Percentiles rank a stretch among this genome's conserved stretches.
Conservation (phyloP, 352 stramenopile species). For the Phytophthora palmivora region DNA sequence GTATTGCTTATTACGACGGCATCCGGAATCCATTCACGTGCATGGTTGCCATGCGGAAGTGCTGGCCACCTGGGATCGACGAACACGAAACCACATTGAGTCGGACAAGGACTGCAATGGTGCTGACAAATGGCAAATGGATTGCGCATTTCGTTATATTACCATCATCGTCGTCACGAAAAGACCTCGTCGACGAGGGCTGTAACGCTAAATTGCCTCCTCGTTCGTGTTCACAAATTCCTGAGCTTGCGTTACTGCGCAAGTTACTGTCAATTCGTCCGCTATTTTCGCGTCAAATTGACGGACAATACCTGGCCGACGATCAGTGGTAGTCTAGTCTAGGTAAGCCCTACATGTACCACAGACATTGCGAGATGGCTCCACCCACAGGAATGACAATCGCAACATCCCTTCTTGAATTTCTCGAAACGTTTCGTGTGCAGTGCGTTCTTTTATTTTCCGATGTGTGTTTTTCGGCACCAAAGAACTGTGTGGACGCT, state of each 20-base stretch:
- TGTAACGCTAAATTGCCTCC: conserved; percentile 2
- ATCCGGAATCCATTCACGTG: conserved; percentile 9
- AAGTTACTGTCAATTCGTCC: too few relatives aligned
- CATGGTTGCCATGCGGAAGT: conserved; percentile 9
- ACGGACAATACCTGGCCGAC: too few relatives aligned
- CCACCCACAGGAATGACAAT: conserved; percentile 39
- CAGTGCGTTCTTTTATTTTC: neutral
- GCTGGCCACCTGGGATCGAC: conserved; percentile 13
- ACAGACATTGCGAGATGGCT: conserved; percentile 9
- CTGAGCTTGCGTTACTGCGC: conserved; percentile 16
- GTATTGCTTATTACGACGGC: conserved; percentile 1
- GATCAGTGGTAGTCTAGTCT: too few relatives aligned
- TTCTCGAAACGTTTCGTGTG: conserved; percentile 11
- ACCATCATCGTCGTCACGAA: neutral
- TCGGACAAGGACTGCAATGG: conserved; percentile 24
- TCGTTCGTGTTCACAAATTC: conserved; percentile 23
- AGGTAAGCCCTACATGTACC: too few relatives aligned
- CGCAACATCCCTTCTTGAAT: conserved; percentile 25
- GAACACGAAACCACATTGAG: conserved; percentile 9
- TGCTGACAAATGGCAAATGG: neutral
- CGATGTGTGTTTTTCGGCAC: neutral
- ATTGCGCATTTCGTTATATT: neutral
- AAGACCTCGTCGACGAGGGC: neutral
- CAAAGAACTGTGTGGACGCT: conserved; percentile 2
- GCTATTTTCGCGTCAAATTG: too few relatives aligned